Conservation (phyloP, 2,329 filamentous ascomycete genomes). For the Tympanopsis confertula region DNA sequence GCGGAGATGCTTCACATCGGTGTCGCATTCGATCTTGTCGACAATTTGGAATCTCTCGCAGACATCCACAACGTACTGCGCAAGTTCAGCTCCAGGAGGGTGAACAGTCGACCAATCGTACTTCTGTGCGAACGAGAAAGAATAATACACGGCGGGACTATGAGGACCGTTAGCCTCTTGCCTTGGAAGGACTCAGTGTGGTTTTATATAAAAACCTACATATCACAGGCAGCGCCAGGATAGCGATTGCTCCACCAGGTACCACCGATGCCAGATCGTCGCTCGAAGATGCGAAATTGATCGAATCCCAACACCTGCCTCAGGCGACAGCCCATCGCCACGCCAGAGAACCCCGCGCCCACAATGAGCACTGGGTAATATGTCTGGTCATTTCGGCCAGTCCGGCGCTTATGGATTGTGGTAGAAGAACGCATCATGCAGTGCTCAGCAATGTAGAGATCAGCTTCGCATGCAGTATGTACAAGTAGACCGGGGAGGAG, state of each 20-base stretch:
- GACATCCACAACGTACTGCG: constrained; percentile 38
- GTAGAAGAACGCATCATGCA: neutral
- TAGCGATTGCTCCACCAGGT: constrained; percentile 52
- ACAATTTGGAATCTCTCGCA: constrained; percentile 36
- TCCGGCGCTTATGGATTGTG: neutral
- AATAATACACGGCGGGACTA: constrained; percentile 42
- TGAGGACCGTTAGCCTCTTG: constrained; percentile 3
- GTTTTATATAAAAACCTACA: constrained; percentile 18
- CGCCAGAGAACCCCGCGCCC: constrained; percentile 45
- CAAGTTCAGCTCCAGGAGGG: constrained; percentile 34
- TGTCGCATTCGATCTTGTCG: constrained; percentile 46
- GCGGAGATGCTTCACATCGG: constrained; percentile 35
- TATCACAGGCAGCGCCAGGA: constrained; percentile 37
- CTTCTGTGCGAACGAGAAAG: constrained; percentile 42
- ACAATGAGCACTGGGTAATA: constrained; percentile 40
- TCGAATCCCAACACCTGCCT: constrained; percentile 40
- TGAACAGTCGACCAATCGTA: constrained; percentile 34
- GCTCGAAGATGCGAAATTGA: constrained; percentile 46
- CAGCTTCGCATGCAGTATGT: too few relatives aligned
- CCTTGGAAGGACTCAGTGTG: neutral
- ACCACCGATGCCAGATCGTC: constrained; percentile 41
- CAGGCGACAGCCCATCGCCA: constrained; percentile 44
- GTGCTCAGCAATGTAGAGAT: too few relatives aligned
- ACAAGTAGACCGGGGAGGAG: too few relatives aligned
- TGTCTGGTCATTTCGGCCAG: constrained; percentile 8